Conservation (phyloP, 1,284 basidiomycete species). For the Cronartium quercuum region DNA sequence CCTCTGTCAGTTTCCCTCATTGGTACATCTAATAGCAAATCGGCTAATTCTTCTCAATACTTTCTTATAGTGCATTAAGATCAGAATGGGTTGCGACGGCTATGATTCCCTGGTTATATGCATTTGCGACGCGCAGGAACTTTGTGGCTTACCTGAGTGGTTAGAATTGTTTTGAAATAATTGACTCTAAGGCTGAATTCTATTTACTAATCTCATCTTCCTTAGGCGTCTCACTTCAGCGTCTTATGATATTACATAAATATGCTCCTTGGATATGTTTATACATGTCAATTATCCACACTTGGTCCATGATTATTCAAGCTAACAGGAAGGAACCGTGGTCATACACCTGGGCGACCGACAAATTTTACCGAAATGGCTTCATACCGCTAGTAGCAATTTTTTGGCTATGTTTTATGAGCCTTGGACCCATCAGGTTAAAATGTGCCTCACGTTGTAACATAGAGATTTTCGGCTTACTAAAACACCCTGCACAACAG, state of each 20-base stretch:
- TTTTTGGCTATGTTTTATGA: slow-evolving; percentile 37
- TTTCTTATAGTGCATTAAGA: slow-evolving; percentile 13
- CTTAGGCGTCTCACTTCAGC: slow-evolving; percentile 16
- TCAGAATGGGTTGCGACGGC: slow-evolving; percentile 24
- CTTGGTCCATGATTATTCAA: slow-evolving; percentile 23
- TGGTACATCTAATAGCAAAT: background rate
- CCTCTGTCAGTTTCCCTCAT: slow-evolving; percentile 28
- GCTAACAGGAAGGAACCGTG: slow-evolving; percentile 16
- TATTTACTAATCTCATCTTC: background rate
- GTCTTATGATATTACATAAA: slow-evolving; percentile 33
- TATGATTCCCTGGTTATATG: slow-evolving; percentile 32
- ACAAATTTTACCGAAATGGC: slow-evolving; percentile 26
- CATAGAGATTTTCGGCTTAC: background rate
- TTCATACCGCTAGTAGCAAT: slow-evolving; percentile 24
- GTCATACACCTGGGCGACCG: slow-evolving; percentile 8
- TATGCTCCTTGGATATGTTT: slow-evolving; percentile 38
- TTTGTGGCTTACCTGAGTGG: slow-evolving; percentile 17
- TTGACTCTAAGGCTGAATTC: too few relatives aligned
- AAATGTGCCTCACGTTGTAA: background rate
- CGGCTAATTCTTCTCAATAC: background rate
- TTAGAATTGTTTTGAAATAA: background rate
- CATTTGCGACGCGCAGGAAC: slow-evolving; percentile 8
- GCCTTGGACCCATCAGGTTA: slow-evolving; percentile 28
- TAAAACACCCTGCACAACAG: background rate
- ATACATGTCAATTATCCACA: slow-evolving; percentile 26